Evolutionary conservation across 2,329 filamentous ascomycete genomes (phyloP).

Genomic region (Sarocladiaceae sp.): DNA sequence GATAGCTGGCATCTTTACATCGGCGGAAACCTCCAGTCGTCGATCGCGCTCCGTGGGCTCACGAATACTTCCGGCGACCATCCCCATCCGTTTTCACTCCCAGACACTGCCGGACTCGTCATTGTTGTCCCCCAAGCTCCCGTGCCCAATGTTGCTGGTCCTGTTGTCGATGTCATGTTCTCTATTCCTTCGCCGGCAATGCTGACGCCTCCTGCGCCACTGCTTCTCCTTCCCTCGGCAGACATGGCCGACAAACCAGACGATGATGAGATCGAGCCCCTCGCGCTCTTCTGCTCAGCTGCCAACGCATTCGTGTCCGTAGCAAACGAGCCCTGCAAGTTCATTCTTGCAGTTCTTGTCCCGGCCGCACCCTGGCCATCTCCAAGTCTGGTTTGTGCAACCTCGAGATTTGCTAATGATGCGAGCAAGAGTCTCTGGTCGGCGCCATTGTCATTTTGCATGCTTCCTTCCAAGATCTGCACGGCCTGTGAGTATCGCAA

Average conservation of each 20-base stretch:
- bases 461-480: background rate
- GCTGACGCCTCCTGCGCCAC: background rate
- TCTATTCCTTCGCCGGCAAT: background rate
- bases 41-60: background rate
- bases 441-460: slow-evolving; percentile 16
- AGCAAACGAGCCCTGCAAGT: slow-evolving; percentile 20
- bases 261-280: background rate
- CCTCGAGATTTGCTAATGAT: slow-evolving; percentile 29
- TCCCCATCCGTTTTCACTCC: slow-evolving; percentile 2
- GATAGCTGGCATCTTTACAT: background rate
- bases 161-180: background rate
- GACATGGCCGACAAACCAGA: background rate
- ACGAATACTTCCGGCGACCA: slow-evolving; percentile 1
- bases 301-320: slow-evolving; percentile 22
- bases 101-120: background rate
- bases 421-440: slow-evolving; percentile 27
- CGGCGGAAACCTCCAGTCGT: slow-evolving; percentile 1
- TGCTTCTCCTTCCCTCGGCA: background rate
- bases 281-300: slow-evolving; percentile 1
- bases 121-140: background rate
- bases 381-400: slow-evolving; percentile 19
- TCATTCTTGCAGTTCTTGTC: background rate
- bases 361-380: slow-evolving; percentile 19
- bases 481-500: slow-evolving; percentile 3
- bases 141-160: background rate